These are phyloP conservation scores for Dendrobium officinale DNA, from an alignment of 106 monocot genomes.

Conservation along the genomic window DNA sequence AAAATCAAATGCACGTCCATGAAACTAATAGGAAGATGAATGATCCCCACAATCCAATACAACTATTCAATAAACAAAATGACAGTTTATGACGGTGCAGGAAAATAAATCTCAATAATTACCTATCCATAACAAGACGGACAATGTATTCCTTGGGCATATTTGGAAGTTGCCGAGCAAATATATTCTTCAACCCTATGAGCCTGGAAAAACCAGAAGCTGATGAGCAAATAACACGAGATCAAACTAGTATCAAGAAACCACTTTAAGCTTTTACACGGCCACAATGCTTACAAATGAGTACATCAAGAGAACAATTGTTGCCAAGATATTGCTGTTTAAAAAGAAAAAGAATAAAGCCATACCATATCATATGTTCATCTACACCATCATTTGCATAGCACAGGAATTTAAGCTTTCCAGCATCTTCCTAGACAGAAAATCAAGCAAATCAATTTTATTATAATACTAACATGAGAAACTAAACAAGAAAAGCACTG, in stretches of 20 bases:
- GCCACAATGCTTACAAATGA: neutral
- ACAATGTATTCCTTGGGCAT: conserved; percentile 99
- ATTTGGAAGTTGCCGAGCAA: conserved; percentile 94
- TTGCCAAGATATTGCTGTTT: neutral
- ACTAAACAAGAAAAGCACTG: neutral
- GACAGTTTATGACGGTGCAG: neutral
- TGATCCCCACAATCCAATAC: neutral
- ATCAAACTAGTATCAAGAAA: neutral
- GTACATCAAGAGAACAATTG: neutral
- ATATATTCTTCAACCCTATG: conserved; percentile 96
- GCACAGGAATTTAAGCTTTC: conserved; percentile 77
- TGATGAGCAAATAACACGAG: neutral
- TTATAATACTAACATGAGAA: neutral
- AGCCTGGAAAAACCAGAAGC: conserved; percentile 42
- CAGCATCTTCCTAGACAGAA: conserved; percentile 72
- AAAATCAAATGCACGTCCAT: neutral
- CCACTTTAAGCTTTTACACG: neutral
- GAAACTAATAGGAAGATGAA: neutral
- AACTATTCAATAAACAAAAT: neutral
- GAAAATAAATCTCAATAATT: neutral
- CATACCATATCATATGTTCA: conserved; percentile 98
- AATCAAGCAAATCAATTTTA: conserved; percentile 1
- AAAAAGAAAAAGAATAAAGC: conserved; percentile 6
- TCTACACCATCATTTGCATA: conserved; percentile 95
- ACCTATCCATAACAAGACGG: conserved; percentile 99